Evolutionary conservation across 2,329 filamentous ascomycete genomes (phyloP).

Genomic region (Mycogone perniciosa): DNA sequence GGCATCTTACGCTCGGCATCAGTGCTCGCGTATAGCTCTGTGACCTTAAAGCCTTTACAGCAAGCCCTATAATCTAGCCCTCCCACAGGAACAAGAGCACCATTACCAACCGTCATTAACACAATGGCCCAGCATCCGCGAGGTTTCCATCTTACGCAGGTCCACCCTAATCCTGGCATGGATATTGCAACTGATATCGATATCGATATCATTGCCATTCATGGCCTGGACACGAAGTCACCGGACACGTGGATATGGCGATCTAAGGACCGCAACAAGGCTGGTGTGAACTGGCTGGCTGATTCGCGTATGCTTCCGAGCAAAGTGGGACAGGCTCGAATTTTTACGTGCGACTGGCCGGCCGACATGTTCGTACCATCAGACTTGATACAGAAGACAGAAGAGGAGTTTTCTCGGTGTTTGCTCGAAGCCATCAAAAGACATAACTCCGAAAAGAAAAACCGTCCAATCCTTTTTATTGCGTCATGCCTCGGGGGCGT

Average conservation of each 20-base stretch:
- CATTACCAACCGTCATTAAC: too few relatives aligned
- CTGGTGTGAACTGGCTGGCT: slow-evolving; percentile 22
- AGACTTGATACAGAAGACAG: slow-evolving; percentile 14
- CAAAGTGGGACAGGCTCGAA: slow-evolving; percentile 15
- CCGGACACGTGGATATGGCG: slow-evolving; percentile 24
- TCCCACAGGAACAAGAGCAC: too few relatives aligned
- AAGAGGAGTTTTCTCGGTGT: slow-evolving; percentile 18
- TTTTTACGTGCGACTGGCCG: slow-evolving; percentile 26
- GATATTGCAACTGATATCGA: slow-evolving; percentile 12
- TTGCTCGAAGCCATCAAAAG: slow-evolving; percentile 21
- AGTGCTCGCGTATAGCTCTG: too few relatives aligned
- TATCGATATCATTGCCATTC: slow-evolving; percentile 31
- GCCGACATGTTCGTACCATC: slow-evolving; percentile 17
- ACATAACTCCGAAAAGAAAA: not conserved
- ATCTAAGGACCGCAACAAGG: not conserved
- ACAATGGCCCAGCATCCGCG: too few relatives aligned
- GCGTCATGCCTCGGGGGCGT: slow-evolving; percentile 30
- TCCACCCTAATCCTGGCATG: too few relatives aligned
- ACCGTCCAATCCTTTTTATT: slow-evolving; percentile 25
- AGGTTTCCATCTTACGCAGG: too few relatives aligned
- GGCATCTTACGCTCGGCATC: too few relatives aligned
- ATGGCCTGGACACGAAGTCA: slow-evolving; percentile 25
- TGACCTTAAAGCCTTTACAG: too few relatives aligned
- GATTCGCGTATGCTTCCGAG: slow-evolving; percentile 20
- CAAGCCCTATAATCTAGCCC: too few relatives aligned